These are phyloP conservation scores for Abrus pulchellus DNA, from an alignment of 306 rosid genomes.

Conservation along the genomic window DNA sequence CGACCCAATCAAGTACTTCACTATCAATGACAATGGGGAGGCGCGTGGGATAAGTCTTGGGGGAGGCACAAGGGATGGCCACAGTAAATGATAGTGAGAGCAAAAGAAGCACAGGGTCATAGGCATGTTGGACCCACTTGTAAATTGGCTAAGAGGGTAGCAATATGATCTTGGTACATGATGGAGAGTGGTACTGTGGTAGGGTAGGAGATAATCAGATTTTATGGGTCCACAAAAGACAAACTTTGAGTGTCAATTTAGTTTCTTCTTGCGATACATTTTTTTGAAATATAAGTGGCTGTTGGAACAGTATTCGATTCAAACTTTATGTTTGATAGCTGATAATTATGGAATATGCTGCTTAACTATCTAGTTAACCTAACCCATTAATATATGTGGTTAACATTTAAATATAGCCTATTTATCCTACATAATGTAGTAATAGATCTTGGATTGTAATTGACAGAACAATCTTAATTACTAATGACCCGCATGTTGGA, in stretches of 20 bases:
- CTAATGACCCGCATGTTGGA: slow-evolving; percentile 12
- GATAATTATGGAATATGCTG: not conserved
- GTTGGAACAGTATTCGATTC: slow-evolving; percentile 10
- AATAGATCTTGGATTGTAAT: not conserved
- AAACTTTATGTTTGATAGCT: not conserved
- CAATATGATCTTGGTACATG: not conserved
- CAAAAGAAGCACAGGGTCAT: not conserved
- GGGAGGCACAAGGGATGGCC: slow-evolving; percentile 27
- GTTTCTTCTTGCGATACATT: slow-evolving; percentile 22
- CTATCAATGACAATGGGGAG: slow-evolving; percentile 21
- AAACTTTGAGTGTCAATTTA: slow-evolving; percentile 30
- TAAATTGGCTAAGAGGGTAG: slow-evolving; percentile 16
- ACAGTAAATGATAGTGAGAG: slow-evolving; percentile 3
- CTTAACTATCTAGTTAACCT: slow-evolving; percentile 8
- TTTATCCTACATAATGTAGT: not conserved
- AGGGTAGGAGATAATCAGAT: slow-evolving; percentile 41
- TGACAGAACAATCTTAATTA: not conserved
- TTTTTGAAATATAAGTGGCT: not conserved
- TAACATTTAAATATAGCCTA: not conserved
- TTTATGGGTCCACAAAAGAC: slow-evolving; percentile 1
- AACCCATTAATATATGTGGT: not conserved
- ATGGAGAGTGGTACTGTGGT: slow-evolving; percentile 42
- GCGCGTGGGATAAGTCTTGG: slow-evolving; percentile 33
- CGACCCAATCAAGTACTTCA: not conserved
- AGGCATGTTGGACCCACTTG: slow-evolving; percentile 35